Evolutionary conservation across 306 rosid species (phyloP).

Genomic region (Senna siamea): DNA sequence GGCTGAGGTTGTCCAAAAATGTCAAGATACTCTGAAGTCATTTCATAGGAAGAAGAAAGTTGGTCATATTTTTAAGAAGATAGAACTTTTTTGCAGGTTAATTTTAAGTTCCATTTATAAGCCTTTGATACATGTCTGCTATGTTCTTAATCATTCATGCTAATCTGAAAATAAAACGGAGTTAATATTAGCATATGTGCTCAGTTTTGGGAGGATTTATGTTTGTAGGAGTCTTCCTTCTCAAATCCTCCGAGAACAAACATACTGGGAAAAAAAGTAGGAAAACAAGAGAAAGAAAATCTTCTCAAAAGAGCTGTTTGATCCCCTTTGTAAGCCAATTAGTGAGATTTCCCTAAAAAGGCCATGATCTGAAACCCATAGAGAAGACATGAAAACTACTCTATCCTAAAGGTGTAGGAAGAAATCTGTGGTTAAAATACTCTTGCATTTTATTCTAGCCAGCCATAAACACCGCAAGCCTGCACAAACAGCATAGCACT

Average conservation of each 20-base stretch:
- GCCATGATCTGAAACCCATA: no score
- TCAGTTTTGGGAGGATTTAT: not conserved
- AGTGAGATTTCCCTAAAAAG: no score
- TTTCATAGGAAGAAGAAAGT: conserved; percentile 63
- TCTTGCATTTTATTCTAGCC: no score
- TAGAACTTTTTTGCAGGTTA: conserved; percentile 62
- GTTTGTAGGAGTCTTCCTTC: not conserved
- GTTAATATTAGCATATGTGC: not conserved
- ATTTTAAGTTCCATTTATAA: conserved; percentile 24
- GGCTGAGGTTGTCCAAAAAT: conserved; percentile 60
- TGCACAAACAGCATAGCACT: no score
- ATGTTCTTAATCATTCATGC: conserved; percentile 27
- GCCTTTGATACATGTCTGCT: conserved; percentile 6
- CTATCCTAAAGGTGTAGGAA: no score
- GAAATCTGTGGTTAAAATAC: no score
- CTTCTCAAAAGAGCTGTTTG: no score
- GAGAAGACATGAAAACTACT: no score
- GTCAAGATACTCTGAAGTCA: conserved; percentile 60
- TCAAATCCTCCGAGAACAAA: not conserved
- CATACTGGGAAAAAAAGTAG: not conserved
- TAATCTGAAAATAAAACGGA: conserved; percentile 1
- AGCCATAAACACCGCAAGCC: no score
- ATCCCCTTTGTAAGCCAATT: no score
- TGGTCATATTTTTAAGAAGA: conserved; percentile 46
- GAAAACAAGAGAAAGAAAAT: not conserved